phyloP scores from a whole-genome alignment of 192 early-diverging fungal genomes.

The Cetraspora pellucida region DNA sequence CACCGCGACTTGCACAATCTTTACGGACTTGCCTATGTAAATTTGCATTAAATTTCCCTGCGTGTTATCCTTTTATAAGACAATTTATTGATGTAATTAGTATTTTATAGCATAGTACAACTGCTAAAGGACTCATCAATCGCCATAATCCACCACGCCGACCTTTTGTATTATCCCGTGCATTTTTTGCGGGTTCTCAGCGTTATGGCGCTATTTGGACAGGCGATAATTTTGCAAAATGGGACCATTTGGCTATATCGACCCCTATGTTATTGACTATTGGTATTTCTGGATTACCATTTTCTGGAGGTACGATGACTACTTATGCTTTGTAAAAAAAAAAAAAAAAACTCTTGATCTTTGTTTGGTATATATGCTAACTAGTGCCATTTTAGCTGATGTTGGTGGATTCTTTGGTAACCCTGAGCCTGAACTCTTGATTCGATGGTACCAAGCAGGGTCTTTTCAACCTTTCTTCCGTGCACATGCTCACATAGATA shows the following conservation, averaged over 20 bases:
- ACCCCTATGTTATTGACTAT: constrained; percentile 91
- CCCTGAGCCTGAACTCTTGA: constrained; percentile 82
- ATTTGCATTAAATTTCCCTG: not conserved
- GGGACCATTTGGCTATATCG: constrained; percentile 82
- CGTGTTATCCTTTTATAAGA: not conserved
- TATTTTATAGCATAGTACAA: constrained; percentile 72
- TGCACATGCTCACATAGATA: constrained; percentile 97
- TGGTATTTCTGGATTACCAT: constrained; percentile 84
- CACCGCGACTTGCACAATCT: constrained; percentile 96
- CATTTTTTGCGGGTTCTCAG: constrained; percentile 96
- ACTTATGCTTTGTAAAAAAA: no score
- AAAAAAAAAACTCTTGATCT: no score
- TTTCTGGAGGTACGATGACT: constrained; percentile 65
- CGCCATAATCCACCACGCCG: constrained; percentile 62
- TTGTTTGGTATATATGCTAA: not conserved
- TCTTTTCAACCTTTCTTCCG: constrained; percentile 97
- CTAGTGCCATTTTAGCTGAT: constrained; percentile 61
- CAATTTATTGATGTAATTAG: not conserved
- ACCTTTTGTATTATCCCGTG: constrained; percentile 94
- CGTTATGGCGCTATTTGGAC: constrained; percentile 98
- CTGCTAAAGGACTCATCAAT: constrained; percentile 75
- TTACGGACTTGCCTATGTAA: constrained; percentile 82
- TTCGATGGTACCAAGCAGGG: constrained; percentile 97
- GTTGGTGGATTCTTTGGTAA: constrained; percentile 98
- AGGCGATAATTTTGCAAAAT: constrained; percentile 91